phyloP scores from a whole-genome alignment of 768 basidiomycete species.

The Phylloporus sp. region DNA sequence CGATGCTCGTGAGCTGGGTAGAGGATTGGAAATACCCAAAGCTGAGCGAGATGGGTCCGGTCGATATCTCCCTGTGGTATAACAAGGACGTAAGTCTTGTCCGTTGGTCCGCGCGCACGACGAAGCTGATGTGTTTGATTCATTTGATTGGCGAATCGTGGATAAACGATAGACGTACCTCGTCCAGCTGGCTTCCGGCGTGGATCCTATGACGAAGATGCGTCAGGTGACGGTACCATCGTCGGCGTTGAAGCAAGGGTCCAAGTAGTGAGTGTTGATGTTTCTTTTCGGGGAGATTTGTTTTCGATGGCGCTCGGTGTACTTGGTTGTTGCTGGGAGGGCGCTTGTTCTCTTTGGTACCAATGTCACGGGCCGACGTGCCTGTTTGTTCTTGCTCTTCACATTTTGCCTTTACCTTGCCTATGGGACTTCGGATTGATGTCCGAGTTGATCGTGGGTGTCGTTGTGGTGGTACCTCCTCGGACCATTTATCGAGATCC shows the following conservation, averaged over 20 bases:
- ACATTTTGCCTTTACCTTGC: background rate
- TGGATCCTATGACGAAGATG: conserved; percentile 33
- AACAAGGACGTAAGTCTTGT: conserved; percentile 36
- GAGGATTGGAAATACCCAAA: conserved; percentile 42
- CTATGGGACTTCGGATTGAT: background rate
- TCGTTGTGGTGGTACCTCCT: conserved; percentile 2
- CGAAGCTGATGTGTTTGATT: background rate
- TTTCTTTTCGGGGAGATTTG: background rate
- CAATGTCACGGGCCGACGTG: background rate
- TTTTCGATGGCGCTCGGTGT: background rate
- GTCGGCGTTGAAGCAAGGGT: conserved; percentile 19
- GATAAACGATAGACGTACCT: conserved; percentile 30
- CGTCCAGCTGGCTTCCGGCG: conserved; percentile 39
- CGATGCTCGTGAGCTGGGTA: conserved; percentile 43
- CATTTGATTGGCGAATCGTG: conserved; percentile 5
- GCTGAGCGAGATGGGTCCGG: conserved; percentile 37
- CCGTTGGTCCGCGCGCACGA: background rate
- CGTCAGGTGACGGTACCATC: conserved; percentile 29
- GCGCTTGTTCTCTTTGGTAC: background rate
- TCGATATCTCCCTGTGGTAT: conserved; percentile 45
- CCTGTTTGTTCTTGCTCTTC: background rate
- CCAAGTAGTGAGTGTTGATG: conserved; percentile 30
- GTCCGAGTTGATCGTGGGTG: conserved; percentile 13
- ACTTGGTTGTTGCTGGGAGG: background rate
- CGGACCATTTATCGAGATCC: conserved; percentile 19